Conservation (phyloP, 2,329 filamentous ascomycete species). For the Phialophora chinensis region DNA sequence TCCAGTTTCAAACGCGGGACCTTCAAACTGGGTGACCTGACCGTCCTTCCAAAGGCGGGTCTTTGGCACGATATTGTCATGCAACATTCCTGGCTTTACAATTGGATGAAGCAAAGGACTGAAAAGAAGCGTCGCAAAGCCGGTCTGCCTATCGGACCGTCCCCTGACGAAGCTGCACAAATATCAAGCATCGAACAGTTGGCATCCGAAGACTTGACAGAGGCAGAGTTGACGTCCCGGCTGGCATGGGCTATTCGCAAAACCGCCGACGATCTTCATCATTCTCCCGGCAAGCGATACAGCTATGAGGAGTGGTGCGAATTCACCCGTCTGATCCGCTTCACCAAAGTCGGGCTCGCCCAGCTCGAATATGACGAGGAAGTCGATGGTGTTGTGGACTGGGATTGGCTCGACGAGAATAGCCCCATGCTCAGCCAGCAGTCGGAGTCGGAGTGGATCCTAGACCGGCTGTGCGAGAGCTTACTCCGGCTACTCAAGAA, state of each 20-base stretch:
- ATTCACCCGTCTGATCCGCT: slow-evolving; percentile 75
- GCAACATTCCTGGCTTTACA: slow-evolving; percentile 50
- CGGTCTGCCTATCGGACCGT: slow-evolving; percentile 53
- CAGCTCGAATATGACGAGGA: slow-evolving; percentile 55
- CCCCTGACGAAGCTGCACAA: slow-evolving; percentile 17
- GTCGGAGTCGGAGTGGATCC: slow-evolving; percentile 70
- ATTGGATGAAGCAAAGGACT: slow-evolving; percentile 48
- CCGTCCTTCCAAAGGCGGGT: slow-evolving; percentile 67
- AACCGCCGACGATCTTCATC: slow-evolving; percentile 68
- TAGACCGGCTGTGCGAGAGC: slow-evolving; percentile 70
- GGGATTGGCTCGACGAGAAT: slow-evolving; percentile 75
- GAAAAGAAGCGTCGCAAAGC: slow-evolving; percentile 53
- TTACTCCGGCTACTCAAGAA: slow-evolving; percentile 52
- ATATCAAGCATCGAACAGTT: slow-evolving; percentile 51
- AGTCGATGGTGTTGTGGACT: slow-evolving; percentile 66
- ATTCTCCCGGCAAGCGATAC: slow-evolving; percentile 68
- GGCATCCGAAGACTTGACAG: slow-evolving; percentile 54
- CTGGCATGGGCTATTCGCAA: slow-evolving; percentile 73
- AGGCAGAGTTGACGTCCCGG: slow-evolving; percentile 65
- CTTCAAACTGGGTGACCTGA: slow-evolving; percentile 67
- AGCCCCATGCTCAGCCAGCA: slow-evolving; percentile 69
- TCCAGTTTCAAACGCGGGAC: slow-evolving; percentile 67
- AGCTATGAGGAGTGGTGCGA: slow-evolving; percentile 85
- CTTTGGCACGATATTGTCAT: slow-evolving; percentile 60
- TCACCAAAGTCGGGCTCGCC: slow-evolving; percentile 50